Evolutionary conservation across 1,284 basidiomycete species (phyloP).

Genomic region (Austroboletus novae-zelandiae): DNA sequence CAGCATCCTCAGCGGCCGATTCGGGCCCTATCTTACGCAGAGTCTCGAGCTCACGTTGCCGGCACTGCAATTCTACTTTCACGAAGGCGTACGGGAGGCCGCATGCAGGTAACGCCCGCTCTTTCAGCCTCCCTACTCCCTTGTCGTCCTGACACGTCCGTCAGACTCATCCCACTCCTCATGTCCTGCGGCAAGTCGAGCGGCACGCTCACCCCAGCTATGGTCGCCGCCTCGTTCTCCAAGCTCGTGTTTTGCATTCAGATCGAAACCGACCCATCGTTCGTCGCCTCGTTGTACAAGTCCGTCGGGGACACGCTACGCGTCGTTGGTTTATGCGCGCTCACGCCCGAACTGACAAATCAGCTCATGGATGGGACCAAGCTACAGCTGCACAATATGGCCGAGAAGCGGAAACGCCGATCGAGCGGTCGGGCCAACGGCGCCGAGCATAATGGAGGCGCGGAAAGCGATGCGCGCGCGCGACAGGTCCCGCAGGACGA

Average conservation of each 20-base stretch:
- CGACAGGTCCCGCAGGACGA: slow-evolving; percentile 18
- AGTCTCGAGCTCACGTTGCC: slow-evolving; percentile 72
- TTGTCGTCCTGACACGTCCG: not conserved
- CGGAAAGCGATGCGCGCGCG: slow-evolving; percentile 31
- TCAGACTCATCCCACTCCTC: slow-evolving; percentile 70
- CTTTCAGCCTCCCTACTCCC: not conserved
- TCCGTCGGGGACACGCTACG: slow-evolving; percentile 67
- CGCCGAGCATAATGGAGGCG: slow-evolving; percentile 26
- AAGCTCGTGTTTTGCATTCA: slow-evolving; percentile 67
- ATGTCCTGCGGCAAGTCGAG: slow-evolving; percentile 70
- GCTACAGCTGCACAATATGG: slow-evolving; percentile 61
- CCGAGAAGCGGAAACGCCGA: slow-evolving; percentile 61
- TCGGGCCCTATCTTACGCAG: slow-evolving; percentile 71
- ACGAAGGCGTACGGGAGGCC: slow-evolving; percentile 81
- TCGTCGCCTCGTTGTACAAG: slow-evolving; percentile 75
- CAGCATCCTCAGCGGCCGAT: slow-evolving; percentile 63
- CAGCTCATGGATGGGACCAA: slow-evolving; percentile 66
- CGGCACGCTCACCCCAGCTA: slow-evolving; percentile 61
- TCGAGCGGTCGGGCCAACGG: slow-evolving; percentile 47
- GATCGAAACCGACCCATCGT: slow-evolving; percentile 68
- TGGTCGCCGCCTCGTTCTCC: slow-evolving; percentile 67
- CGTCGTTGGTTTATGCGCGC: slow-evolving; percentile 52
- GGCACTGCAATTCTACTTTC: slow-evolving; percentile 71
- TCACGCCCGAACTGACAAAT: slow-evolving; percentile 51
- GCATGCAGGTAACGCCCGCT: slow-evolving; percentile 26